Percentiles rank a stretch among this genome's conserved stretches.
Conservation (phyloP, 1,284 basidiomycete genomes). For the Marasmius fiardii region DNA sequence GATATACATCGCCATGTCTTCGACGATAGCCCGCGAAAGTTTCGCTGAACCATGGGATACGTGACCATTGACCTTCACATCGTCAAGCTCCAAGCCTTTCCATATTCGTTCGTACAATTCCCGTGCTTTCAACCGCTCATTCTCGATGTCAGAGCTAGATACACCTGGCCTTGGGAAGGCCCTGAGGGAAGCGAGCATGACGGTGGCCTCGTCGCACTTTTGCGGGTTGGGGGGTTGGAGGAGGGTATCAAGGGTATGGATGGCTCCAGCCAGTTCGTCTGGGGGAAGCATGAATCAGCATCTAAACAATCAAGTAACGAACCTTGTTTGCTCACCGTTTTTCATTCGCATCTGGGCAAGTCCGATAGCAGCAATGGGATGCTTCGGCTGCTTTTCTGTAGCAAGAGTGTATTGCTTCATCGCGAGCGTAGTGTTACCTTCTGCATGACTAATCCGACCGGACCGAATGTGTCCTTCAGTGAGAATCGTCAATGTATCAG, state of each 20-base stretch:
- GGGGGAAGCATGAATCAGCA: constrained; percentile 3
- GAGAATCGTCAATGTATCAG: constrained; percentile 78
- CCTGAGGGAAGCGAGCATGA: constrained; percentile 86
- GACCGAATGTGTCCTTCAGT: constrained; percentile 79
- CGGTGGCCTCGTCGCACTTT: constrained; percentile 74
- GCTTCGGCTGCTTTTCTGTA: constrained; percentile 69
- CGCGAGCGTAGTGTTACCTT: constrained; percentile 61
- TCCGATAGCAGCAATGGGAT: constrained; percentile 78
- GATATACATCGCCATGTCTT: constrained; percentile 81
- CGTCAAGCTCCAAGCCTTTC: constrained; percentile 61
- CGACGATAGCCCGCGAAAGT: constrained; percentile 53
- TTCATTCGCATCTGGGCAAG: constrained; percentile 84
- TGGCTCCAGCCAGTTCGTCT: constrained; percentile 79
- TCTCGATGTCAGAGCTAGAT: constrained; percentile 65
- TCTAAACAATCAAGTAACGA: constrained; percentile 2
- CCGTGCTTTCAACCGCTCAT: constrained; percentile 73
- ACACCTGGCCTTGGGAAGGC: constrained; percentile 78
- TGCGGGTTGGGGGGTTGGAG: constrained; percentile 64
- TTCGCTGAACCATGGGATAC: constrained; percentile 24
- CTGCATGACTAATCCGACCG: constrained; percentile 75
- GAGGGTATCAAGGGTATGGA: constrained; percentile 84
- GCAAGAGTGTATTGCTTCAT: constrained; percentile 75
- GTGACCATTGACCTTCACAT: constrained; percentile 37
- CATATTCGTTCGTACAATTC: constrained; percentile 78
- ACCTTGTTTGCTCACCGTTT: constrained; percentile 50